A percentile compares a stretch with the other conserved stretches of the same genome.
Conservation (phyloP, 2,329 filamentous ascomycete genomes). For the Harringtonia aguacate region DNA sequence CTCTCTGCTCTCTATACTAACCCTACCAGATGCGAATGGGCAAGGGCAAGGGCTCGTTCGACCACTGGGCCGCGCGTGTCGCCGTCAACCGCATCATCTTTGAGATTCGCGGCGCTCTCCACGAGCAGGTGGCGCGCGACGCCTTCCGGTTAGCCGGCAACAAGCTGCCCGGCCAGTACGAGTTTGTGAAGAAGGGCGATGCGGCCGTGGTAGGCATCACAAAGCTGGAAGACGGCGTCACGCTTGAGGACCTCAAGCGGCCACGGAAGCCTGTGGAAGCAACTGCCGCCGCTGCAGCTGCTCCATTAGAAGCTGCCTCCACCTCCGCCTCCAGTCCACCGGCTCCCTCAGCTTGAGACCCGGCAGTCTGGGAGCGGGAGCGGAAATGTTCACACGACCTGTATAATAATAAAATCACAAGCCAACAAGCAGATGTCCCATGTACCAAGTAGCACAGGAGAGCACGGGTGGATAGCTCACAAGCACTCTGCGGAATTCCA, state of each 20-base stretch:
- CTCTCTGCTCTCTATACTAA: not conserved
- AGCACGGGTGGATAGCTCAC: too few species aligned
- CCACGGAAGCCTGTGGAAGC: conserved; percentile 51
- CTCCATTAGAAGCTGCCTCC: conserved; percentile 9
- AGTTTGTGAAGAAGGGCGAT: conserved; percentile 90
- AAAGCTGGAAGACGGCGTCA: conserved; percentile 72
- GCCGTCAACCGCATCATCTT: conserved; percentile 87
- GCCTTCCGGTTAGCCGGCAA: conserved; percentile 89
- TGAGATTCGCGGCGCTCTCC: conserved; percentile 80
- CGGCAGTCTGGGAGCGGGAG: too few species aligned
- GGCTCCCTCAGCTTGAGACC: too few species aligned
- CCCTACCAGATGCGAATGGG: conserved; percentile 84
- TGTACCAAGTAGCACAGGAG: too few species aligned
- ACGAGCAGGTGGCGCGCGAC: conserved; percentile 90
- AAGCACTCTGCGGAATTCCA: too few species aligned
- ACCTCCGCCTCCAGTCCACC: not conserved
- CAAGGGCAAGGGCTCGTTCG: conserved; percentile 95
- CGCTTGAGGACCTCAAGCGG: conserved; percentile 71
- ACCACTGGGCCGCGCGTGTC: conserved; percentile 88
- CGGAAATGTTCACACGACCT: too few species aligned
- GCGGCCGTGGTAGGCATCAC: conserved; percentile 85
- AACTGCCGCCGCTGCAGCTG: conserved; percentile 12
- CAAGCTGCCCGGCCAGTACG: conserved; percentile 85
- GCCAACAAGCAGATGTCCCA: too few species aligned
- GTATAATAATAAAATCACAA: too few species aligned